These are phyloP conservation scores for Craspedostauros australis DNA, from an alignment of 108 stramenopile species.

Conservation along the genomic window DNA sequence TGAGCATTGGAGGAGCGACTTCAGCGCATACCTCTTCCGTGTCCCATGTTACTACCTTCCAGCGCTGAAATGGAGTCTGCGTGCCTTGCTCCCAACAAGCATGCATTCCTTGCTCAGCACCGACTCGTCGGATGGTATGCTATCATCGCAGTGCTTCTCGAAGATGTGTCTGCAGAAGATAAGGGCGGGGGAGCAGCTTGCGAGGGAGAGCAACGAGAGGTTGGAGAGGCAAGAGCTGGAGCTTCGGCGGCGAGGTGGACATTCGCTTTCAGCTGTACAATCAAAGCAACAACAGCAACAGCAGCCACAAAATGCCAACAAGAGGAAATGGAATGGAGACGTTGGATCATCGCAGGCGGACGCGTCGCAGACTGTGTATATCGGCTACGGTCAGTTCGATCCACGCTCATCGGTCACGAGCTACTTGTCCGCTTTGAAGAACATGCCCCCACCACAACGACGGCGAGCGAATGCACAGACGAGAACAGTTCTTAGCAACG, in stretches of 20 bases:
- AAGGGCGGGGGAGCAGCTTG: slow-evolving; percentile 49
- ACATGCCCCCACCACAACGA: slow-evolving; percentile 65
- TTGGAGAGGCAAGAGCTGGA: slow-evolving; percentile 55
- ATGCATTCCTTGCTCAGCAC: slow-evolving; percentile 37
- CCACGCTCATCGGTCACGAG: slow-evolving; percentile 37
- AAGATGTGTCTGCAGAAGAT: slow-evolving; percentile 63
- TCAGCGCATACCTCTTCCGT: slow-evolving; percentile 65
- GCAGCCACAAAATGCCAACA: not conserved
- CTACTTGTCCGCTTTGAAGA: slow-evolving; percentile 48
- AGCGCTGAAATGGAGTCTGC: slow-evolving; percentile 49
- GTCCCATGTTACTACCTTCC: slow-evolving; percentile 69
- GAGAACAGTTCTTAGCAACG: too few species aligned
- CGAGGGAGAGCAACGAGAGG: slow-evolving; percentile 51
- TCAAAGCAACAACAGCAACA: slow-evolving; percentile 8
- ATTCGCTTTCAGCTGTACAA: slow-evolving; percentile 11
- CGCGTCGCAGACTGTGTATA: not conserved
- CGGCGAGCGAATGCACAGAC: not conserved
- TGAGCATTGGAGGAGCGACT: slow-evolving; percentile 68
- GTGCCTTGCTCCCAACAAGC: slow-evolving; percentile 52
- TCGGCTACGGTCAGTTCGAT: slow-evolving; percentile 71
- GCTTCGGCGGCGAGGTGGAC: slow-evolving; percentile 22
- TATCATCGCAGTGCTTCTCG: slow-evolving; percentile 51
- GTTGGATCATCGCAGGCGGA: slow-evolving; percentile 4
- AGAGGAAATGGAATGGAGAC: not conserved
- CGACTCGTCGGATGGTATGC: slow-evolving; percentile 23